Percentiles rank a stretch among this genome's conserved stretches.
Evolutionary conservation across 2,329 filamentous ascomycete species (phyloP).

Genomic region (Xylaria sp.): DNA sequence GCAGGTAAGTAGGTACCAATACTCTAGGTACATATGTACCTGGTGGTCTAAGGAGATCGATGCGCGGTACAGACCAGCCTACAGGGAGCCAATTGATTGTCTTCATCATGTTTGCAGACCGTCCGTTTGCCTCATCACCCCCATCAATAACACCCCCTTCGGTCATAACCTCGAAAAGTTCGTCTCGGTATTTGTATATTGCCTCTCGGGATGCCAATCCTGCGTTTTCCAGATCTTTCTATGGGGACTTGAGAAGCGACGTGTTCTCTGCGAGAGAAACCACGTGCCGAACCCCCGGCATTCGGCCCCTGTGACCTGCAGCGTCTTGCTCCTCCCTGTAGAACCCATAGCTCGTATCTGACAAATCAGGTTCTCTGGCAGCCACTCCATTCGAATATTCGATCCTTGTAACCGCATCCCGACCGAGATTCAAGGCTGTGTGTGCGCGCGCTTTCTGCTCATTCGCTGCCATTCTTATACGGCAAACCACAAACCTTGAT

Average conservation of each 20-base stretch:
- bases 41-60: too few relatives aligned
- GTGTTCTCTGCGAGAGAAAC: slow-evolving; percentile 20
- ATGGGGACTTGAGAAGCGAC: slow-evolving; percentile 20
- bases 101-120: too few relatives aligned
- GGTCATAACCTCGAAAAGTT: too few relatives aligned
- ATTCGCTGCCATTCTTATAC: slow-evolving; percentile 10
- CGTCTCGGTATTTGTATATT: background rate
- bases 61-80: too few relatives aligned
- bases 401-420: slow-evolving; percentile 12
- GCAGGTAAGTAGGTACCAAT: background rate
- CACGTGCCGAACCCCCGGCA: background rate
- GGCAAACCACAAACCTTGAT: slow-evolving; percentile 8
- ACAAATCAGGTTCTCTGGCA: slow-evolving; percentile 22
- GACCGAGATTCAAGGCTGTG: slow-evolving; percentile 7
- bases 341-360: slow-evolving; percentile 5
- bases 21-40: too few relatives aligned
- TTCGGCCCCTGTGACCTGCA: slow-evolving; percentile 14
- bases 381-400: slow-evolving; percentile 6
- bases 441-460: background rate
- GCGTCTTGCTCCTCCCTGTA: background rate
- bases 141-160: too few relatives aligned
- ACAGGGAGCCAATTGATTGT: too few relatives aligned
- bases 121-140: background rate
- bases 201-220: background rate
- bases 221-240: background rate